These are phyloP conservation scores for Gymnopus androsaceus DNA, from an alignment of 1,284 basidiomycete genomes.

Conservation along the genomic window DNA sequence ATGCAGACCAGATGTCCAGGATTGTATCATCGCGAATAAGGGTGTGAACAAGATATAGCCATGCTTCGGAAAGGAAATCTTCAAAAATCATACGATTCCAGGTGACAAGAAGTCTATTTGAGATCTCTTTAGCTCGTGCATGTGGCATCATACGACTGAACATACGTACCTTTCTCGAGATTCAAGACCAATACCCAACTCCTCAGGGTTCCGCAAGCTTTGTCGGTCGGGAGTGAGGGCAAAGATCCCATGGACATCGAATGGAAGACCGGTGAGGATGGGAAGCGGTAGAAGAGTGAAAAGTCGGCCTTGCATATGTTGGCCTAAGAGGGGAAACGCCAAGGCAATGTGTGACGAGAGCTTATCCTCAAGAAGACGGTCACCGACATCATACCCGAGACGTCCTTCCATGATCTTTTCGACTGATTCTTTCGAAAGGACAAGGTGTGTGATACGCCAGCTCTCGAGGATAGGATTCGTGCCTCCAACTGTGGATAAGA, in stretches of 20 bases:
- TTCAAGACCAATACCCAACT: constrained; percentile 38
- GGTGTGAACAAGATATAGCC: background rate
- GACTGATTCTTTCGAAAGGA: constrained; percentile 28
- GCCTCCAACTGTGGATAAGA: constrained; percentile 10
- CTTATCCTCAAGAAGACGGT: constrained; percentile 40
- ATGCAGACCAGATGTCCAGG: constrained; percentile 7
- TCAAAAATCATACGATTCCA: constrained; percentile 9
- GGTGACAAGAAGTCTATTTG: background rate
- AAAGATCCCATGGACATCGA: constrained; percentile 49
- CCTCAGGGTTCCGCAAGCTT: constrained; percentile 43
- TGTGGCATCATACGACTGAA: too few species aligned
- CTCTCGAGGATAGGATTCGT: background rate
- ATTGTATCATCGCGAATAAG: background rate
- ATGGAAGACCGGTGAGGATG: constrained; percentile 44
- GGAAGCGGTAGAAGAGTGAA: constrained; percentile 53
- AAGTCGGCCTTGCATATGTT: constrained; percentile 34
- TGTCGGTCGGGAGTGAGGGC: constrained; percentile 48
- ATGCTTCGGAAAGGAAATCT: background rate
- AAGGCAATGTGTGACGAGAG: constrained; percentile 41
- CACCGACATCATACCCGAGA: constrained; percentile 27
- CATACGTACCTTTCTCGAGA: constrained; percentile 44
- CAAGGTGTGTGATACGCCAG: constrained; percentile 32
- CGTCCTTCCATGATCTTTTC: constrained; percentile 24
- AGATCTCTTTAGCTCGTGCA: too few species aligned
- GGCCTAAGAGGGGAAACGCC: constrained; percentile 21